Evolutionary conservation across 805 yeast genomes (phyloP), one percentile per base, ranked within the genome.

Genomic region (Schwanniomyces yamadae): DNA sequence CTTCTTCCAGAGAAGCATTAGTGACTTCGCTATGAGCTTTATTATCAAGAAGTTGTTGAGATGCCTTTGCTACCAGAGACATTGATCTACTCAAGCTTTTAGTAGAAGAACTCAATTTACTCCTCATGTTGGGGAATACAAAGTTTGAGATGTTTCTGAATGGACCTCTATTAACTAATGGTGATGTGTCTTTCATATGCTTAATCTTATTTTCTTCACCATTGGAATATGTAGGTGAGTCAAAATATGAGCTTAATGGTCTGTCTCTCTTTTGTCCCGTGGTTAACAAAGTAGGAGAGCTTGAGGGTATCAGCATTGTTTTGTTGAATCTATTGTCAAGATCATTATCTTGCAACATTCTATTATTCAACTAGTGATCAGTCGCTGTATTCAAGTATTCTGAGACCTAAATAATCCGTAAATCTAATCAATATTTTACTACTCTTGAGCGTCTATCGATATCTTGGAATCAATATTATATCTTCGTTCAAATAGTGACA

Each of bases 191-290:
- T 11, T 11, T 25, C 14, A 15, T 6, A n/a, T 33, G 30, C 15
- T 33, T 24, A 6, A 25, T 18, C 11, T 23, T 29, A n/a, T n/a
- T n/a, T 7, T 37, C 38, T 22, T 31, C 36, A 22, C 9, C 18
- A 15, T 21, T 28, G 23, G 16, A 38, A 27, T 21, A 36, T 36
- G 67, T 55, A 7, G 76, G 74, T 1, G 70, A 58, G 37, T 67
- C 72, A 29, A 59, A 62, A 41, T 55, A 59, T 9, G 68, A 57
- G 34, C 66, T 55, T 30, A 57, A 41, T 1, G 70, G 69, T 23
- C 70, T 49, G 28, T 49, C 43, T 26, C 56, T 31, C 23, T 40
- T 50, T 23, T 28, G 20, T 27, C 29, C 17, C 17, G 19, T 15
- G 6, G n/a, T 13, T n/a, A n/a, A n/a, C n/a, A n/a, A n/a, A n/a